Conservation (phyloP, 1,139 yeast genomes). For the Suhomyces wounanorum region DNA sequence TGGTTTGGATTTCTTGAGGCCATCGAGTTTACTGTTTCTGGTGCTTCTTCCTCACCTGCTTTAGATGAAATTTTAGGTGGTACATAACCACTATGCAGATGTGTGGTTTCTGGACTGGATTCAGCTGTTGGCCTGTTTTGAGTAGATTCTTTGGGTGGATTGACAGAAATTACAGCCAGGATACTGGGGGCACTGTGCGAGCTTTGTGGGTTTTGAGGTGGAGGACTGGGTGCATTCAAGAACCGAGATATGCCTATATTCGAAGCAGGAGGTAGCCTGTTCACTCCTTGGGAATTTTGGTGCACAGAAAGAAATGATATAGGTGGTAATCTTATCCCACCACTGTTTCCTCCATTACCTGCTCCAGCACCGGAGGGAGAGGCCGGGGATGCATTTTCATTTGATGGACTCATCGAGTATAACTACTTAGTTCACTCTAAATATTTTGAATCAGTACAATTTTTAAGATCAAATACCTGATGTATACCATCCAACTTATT, state of each 20-base stretch:
- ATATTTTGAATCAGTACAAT: background rate
- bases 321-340: constrained; percentile 31
- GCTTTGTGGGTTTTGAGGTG: constrained; percentile 2
- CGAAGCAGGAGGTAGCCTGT: constrained; percentile 22
- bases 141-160: constrained; percentile 1
- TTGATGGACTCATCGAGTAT: constrained; percentile 10
- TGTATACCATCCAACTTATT: background rate
- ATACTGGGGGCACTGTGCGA: background rate
- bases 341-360: constrained; percentile 8
- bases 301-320: constrained; percentile 29
- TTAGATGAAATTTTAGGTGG: background rate
- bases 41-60: background rate
- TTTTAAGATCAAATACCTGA: background rate
- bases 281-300: constrained; percentile 14
- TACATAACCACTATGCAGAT: background rate
- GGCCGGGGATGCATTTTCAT: constrained; percentile 10
- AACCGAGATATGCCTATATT: constrained; percentile 25
- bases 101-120: background rate
- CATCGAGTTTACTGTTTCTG: background rate
- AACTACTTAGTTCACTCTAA: background rate
- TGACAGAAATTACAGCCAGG: background rate
- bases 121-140: constrained; percentile 8
- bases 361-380: constrained; percentile 4
- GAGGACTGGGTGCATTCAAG: constrained; percentile 16
- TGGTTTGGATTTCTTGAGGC: constrained; percentile 7